These are phyloP conservation scores for Zizania latifolia DNA, from an alignment of 176 grass and related monocot genomes.

Conservation along the genomic window DNA sequence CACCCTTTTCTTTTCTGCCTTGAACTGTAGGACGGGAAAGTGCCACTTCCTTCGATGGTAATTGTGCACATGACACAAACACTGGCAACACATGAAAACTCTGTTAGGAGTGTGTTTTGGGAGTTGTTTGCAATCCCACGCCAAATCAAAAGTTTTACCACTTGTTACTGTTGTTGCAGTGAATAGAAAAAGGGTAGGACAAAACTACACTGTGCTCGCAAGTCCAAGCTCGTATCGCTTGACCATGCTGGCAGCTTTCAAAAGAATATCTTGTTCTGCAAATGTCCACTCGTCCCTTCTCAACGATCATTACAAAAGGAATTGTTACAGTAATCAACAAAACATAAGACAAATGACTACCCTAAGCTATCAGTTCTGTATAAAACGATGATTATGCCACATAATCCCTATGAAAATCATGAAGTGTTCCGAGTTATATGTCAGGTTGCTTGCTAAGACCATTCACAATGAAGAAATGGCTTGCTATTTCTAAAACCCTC, in stretches of 20 bases:
- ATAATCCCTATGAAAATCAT: neutral
- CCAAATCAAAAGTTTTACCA: neutral
- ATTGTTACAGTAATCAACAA: neutral
- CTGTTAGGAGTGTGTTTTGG: neutral
- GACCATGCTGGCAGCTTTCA: conserved; percentile 45
- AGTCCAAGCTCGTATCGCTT: conserved; percentile 45
- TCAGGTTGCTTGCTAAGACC: neutral
- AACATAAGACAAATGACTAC: neutral
- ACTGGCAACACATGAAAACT: neutral
- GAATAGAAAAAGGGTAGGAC: neutral
- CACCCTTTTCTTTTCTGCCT: neutral
- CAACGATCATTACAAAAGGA: neutral
- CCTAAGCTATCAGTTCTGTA: neutral
- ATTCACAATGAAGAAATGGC: neutral
- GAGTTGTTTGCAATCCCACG: neutral
- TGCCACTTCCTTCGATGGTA: neutral
- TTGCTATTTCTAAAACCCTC: neutral
- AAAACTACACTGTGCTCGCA: conserved; percentile 10
- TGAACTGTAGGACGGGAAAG: neutral
- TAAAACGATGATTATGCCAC: neutral
- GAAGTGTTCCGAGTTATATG: neutral
- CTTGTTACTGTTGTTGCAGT: neutral
- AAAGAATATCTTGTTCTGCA: conserved; percentile 66
- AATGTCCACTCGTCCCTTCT: conserved; percentile 57
- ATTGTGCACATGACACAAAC: neutral